Evolutionary conservation across 2,329 filamentous ascomycete genomes (phyloP).

Genomic region (Epichloe baconii): DNA sequence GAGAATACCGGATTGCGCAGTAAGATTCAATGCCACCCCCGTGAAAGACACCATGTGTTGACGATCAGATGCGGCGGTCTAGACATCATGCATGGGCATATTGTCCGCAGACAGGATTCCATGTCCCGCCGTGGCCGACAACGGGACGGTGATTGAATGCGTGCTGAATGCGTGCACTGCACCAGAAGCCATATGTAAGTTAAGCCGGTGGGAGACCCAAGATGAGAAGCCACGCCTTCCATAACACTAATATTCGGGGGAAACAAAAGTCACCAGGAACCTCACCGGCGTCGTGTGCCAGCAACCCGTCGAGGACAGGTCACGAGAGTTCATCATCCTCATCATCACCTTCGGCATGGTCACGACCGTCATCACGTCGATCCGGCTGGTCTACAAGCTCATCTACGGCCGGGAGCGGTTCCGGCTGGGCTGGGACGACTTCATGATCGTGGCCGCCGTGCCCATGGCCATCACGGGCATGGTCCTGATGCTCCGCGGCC

Average conservation of each 20-base stretch:
- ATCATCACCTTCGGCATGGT: background rate
- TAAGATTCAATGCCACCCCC: no score
- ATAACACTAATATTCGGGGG: slow-evolving; percentile 17
- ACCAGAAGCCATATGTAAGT: no score
- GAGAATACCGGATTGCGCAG: no score
- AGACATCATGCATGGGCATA: no score
- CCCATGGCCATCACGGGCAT: background rate
- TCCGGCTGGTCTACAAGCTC: background rate
- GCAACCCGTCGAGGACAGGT: slow-evolving; percentile 8
- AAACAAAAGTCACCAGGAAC: slow-evolving; percentile 25
- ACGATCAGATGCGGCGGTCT: no score
- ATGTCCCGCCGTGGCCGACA: no score
- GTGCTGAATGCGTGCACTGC: no score
- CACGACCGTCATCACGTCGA: background rate
- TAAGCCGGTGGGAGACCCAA: no score
- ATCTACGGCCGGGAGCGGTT: background rate
- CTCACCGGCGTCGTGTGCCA: slow-evolving; percentile 24
- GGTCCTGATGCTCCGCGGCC: background rate
- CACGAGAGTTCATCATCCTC: background rate
- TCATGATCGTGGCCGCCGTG: background rate
- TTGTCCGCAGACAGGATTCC: no score
- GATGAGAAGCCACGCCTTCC: no score
- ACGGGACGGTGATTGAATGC: no score
- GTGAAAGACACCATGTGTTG: no score
- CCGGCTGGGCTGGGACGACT: background rate